Conservation (phyloP, 208 protist species). For the Porcisia deanei region DNA sequence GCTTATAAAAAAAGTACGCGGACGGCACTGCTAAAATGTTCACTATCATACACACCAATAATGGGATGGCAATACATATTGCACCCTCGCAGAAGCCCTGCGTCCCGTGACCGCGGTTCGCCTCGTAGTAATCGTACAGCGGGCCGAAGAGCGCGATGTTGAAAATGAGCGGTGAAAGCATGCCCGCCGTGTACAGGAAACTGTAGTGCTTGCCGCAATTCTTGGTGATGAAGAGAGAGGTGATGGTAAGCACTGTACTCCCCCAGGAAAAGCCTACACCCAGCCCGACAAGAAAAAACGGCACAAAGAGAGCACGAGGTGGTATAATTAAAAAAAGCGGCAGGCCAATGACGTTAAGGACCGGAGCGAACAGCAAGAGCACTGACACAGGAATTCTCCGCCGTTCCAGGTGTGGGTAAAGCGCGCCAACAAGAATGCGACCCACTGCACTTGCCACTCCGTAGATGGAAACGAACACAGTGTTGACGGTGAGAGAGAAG, state of each 20-base stretch:
- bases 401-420: slow-evolving; percentile 49
- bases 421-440: slow-evolving; percentile 60
- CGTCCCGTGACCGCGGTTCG: slow-evolving; percentile 32
- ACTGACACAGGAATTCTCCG: slow-evolving; percentile 37
- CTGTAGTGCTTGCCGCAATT: slow-evolving; percentile 88
- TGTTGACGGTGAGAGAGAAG: slow-evolving; percentile 71
- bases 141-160: slow-evolving; percentile 77
- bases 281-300: slow-evolving; percentile 76
- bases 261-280: slow-evolving; percentile 82
- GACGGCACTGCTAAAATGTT: slow-evolving; percentile 49
- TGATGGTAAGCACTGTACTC: slow-evolving; percentile 72
- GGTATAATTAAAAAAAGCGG: slow-evolving; percentile 57
- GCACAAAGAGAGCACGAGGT: slow-evolving; percentile 42
- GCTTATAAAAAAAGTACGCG: slow-evolving; percentile 42
- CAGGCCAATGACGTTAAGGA: slow-evolving; percentile 67
- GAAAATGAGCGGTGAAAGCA: slow-evolving; percentile 80
- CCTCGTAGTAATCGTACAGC: slow-evolving; percentile 68
- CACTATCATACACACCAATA: slow-evolving; percentile 52
- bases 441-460: slow-evolving; percentile 79
- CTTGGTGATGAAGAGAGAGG: slow-evolving; percentile 50
- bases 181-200: slow-evolving; percentile 80
- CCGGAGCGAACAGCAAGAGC: slow-evolving; percentile 52
- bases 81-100: slow-evolving; percentile 47
- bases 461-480: slow-evolving; percentile 79
- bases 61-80: slow-evolving; percentile 55